Evolutionary conservation across 75 land plant genomes (phyloP), one percentile per base, ranked within the genome.

Genomic region (Pseudotsuga menziesii): DNA sequence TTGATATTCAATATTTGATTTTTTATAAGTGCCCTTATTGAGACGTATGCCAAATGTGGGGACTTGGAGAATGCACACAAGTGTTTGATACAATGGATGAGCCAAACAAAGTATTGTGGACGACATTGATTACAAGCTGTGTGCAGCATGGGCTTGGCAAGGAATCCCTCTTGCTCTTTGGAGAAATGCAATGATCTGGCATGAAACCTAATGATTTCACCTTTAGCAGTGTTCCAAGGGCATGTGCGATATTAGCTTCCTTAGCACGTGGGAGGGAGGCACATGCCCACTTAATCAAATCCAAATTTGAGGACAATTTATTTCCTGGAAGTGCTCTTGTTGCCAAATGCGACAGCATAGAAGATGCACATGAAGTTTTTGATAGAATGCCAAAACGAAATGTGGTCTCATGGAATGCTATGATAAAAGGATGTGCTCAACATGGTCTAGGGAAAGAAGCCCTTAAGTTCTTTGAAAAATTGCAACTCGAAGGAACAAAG

Each of bases 351-450:
- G 90, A 90, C 22, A 80, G 85, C 61, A 73, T 88, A 25, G 85
- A 86, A 39, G 89, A 86, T 48, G 89, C 91, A 11, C 44, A 29
- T 7, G 71, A 74, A 35, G 80, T 80, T 29, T 89, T 91, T 71
- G 59, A 26, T 32, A 76, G 66, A 80, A 82, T 89, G 39, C 76
- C 85, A 2, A 67, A 80, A 64, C 76, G 83, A 52, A 84, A 89
- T 48, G 72, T 87, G 26, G 88, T 91, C 17, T 87, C 93, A 26
- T 91, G 93, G 93, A 87, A 89, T 23, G 87, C 93, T 3, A 89
- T 89, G 89, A 85, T 89, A 27, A 86, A 79, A 5, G 93, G 91
- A 23, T 87, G 84, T 74, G 89, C 93, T 32, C 87, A 89, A 63
- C 89, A 84, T 70, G 93, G 93, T 26, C 81, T 83, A 27, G 87